Base-by-base conservation (phyloP, 345 rosid species). In the Cardiospermum halicacabum region DNA sequence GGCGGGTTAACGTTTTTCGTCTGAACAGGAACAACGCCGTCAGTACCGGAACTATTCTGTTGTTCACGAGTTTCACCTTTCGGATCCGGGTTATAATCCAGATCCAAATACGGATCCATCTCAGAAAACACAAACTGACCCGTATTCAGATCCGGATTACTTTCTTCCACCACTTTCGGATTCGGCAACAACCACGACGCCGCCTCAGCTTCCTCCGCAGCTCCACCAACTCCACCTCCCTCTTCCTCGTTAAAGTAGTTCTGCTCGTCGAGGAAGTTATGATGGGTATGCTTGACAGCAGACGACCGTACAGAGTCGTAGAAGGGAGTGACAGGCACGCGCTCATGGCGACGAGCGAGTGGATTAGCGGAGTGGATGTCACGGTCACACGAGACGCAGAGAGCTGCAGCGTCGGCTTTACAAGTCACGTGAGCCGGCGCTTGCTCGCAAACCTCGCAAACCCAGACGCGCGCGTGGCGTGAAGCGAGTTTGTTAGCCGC, bases 341-440 rank as follows among this genome's bases (percentile, higher is more conserved):
- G 96, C 69, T 89, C 96, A 78, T 95, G 99, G 21, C 97, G 87
- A 37, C 83, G 78, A n/a, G 99, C 96, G 40, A 94, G 70, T 0
- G 96, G 97, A 66, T 95, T 95, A 4, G 96, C 99, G 0, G 97
- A 87, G 86, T 95, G 99, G 77, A 95, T 95, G 68, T 95, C 97
- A 0, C 85, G 90, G 87, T 95, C 99, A 66, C 99, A 95, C 60
- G 92, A 75, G 76, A 82, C 71, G 78, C 99, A 95, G 57, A 95
- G 90, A 13, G 99, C 87, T n/a, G 99, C 99, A 0, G 99, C 97
- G 67, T 95, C 99, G 1, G 97, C 99, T 72, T 88, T 87, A 83
- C 99, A 95, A 56, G 96, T 95, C 72, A 95, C 93, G 69, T 89
- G 83, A 2, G 99, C 97, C 0, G 99, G 99, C 0, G 96, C 96